A percentile compares a stretch with the other conserved stretches of the same genome.
Conservation (phyloP, 805 yeast species). For the Saccharomyces jurei region DNA sequence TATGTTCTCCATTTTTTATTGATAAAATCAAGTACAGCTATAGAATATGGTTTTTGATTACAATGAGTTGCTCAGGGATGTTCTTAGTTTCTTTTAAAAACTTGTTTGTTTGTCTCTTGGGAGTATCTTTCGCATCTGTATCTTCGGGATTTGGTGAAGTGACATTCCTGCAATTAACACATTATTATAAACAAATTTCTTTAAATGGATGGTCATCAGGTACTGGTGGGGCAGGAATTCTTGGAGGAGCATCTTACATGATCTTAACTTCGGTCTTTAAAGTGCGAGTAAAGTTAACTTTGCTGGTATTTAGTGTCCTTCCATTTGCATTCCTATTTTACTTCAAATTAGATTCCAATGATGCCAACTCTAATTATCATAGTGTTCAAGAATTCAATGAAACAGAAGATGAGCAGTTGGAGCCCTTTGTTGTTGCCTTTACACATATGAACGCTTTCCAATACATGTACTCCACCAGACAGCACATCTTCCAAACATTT, state of each 20-base stretch:
- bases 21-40: slow-evolving; percentile 51
- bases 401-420: background rate
- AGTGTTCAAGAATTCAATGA: background rate
- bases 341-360: slow-evolving; percentile 20
- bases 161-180: slow-evolving; percentile 81
- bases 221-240: slow-evolving; percentile 91
- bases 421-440: background rate
- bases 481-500: slow-evolving; percentile 25
- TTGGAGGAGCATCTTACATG: slow-evolving; percentile 70
- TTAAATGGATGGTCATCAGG: slow-evolving; percentile 88
- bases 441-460: background rate
- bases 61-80: slow-evolving; percentile 68
- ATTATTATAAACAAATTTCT: slow-evolving; percentile 53
- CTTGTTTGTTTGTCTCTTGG: slow-evolving; percentile 43
- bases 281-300: slow-evolving; percentile 43
- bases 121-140: slow-evolving; percentile 70
- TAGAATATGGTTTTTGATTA: slow-evolving; percentile 49
- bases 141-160: slow-evolving; percentile 89
- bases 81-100: slow-evolving; percentile 38
- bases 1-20: slow-evolving; percentile 70
- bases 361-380: background rate
- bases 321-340: slow-evolving; percentile 45
- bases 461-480: slow-evolving; percentile 1
- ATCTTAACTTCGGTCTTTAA: slow-evolving; percentile 62
- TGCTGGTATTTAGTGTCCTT: slow-evolving; percentile 50